These are phyloP conservation scores for Periconia sp. DNA, from an alignment of 2,329 filamentous ascomycete species.

Conservation along the genomic window DNA sequence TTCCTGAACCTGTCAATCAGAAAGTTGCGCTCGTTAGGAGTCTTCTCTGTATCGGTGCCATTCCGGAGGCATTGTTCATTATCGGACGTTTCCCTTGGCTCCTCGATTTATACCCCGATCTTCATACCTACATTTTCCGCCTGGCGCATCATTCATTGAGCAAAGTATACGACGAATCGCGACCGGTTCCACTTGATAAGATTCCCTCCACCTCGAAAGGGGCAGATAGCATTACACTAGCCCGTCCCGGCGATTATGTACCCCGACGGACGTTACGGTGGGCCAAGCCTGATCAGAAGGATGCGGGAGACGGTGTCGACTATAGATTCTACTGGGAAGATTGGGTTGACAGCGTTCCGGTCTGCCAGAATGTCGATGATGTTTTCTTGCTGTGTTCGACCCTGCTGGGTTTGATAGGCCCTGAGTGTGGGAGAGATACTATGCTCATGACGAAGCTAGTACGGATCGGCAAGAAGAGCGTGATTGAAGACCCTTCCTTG, in stretches of 20 bases:
- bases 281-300: constrained; percentile 78
- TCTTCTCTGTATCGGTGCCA: constrained; percentile 83
- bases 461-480: constrained; percentile 78
- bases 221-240: constrained; percentile 59
- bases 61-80: constrained; percentile 91
- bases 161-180: constrained; percentile 65
- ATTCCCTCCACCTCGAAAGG: constrained; percentile 43
- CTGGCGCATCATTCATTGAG: constrained; percentile 80
- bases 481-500: constrained; percentile 69
- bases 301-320: constrained; percentile 70
- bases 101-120: constrained; percentile 77
- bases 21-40: constrained; percentile 84
- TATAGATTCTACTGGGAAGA: constrained; percentile 98
- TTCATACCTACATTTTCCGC: constrained; percentile 80
- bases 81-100: constrained; percentile 93
- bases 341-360: constrained; percentile 89
- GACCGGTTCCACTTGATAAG: constrained; percentile 48
- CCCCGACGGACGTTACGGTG: constrained; percentile 74
- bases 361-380: constrained; percentile 89
- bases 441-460: constrained; percentile 77
- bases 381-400: constrained; percentile 84
- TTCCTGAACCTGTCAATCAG: constrained; percentile 79
- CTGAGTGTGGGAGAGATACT: constrained; percentile 85
- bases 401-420: constrained; percentile 80
- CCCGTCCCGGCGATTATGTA: constrained; percentile 60